phyloP scores from a whole-genome alignment of 2,329 filamentous ascomycete genomes.

The Colletotrichum sp. region DNA sequence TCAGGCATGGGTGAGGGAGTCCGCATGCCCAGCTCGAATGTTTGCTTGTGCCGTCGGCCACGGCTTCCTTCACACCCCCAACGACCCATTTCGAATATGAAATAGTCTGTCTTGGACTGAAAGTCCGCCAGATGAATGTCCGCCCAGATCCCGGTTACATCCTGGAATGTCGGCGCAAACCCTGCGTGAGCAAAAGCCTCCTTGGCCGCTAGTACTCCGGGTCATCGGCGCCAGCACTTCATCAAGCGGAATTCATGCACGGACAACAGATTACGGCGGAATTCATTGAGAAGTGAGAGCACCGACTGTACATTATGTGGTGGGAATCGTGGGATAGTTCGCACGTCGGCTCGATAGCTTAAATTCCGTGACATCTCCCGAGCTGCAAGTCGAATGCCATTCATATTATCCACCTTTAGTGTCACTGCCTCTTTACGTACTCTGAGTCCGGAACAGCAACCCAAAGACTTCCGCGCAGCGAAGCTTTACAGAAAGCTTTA shows the following conservation, averaged over 20 bases:
- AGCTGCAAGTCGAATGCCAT: fast-evolving
- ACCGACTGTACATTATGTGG: fast-evolving
- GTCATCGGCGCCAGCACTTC: background rate
- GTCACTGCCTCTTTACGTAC: background rate
- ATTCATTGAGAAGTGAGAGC: background rate
- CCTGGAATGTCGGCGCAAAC: background rate
- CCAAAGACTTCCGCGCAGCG: fast-evolving
- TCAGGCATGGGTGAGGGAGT: background rate
- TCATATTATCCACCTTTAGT: background rate
- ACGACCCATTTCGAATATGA: fast-evolving
- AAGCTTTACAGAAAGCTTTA: background rate
- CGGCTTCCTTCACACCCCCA: fast-evolving
- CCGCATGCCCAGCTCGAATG: background rate
- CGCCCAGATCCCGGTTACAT: background rate
- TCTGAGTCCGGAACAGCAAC: background rate
- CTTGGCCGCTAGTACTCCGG: background rate
- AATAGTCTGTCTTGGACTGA: background rate
- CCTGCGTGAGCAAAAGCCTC: background rate
- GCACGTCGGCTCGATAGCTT: background rate
- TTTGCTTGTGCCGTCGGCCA: background rate
- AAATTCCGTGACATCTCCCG: background rate
- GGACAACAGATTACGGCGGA: background rate
- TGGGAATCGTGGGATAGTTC: background rate
- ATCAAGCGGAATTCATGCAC: background rate
- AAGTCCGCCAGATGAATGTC: background rate